These are phyloP conservation scores for Vairimorpha ceranae DNA, from an alignment of 371 early-diverging fungal genomes.

Conservation along the genomic window DNA sequence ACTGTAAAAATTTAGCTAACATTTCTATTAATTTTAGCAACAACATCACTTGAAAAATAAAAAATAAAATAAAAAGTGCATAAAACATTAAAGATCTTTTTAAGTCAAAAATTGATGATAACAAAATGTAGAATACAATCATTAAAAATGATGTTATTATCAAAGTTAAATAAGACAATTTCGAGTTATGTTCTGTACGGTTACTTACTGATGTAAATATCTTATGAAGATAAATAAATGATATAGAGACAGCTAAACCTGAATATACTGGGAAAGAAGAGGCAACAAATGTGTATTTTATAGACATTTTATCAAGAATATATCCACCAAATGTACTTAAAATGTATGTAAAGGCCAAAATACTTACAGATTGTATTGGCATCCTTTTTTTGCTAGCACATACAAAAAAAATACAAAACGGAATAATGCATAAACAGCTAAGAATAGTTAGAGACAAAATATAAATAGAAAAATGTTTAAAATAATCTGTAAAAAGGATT, in stretches of 20 bases:
- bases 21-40: conserved; percentile 32
- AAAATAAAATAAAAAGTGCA: conserved; percentile 33
- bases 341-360: conserved; percentile 34
- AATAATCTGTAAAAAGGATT: conserved; percentile 40
- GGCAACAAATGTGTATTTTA: conserved; percentile 35
- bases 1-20: conserved; percentile 2
- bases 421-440: conserved; percentile 5
- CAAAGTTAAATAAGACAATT: conserved; percentile 18
- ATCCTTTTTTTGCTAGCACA: conserved; percentile 29
- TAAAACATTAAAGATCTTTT: conserved; percentile 21
- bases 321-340: conserved; percentile 37
- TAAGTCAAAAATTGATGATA: conserved; percentile 1
- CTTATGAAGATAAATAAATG: conserved; percentile 49
- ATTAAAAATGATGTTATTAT: conserved; percentile 29
- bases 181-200: conserved; percentile 5
- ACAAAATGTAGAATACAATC: conserved; percentile 21
- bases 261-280: conserved; percentile 47
- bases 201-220: conserved; percentile 38
- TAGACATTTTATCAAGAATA: conserved; percentile 37
- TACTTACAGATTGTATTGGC: conserved; percentile 42
- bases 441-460: background rate
- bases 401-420: conserved; percentile 34
- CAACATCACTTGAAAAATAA: conserved; percentile 34
- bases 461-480: background rate
- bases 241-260: conserved; percentile 45